Evolutionary conservation across 169 alveolate species (phyloP).

Genomic region (Cryptosporidium sp.): DNA sequence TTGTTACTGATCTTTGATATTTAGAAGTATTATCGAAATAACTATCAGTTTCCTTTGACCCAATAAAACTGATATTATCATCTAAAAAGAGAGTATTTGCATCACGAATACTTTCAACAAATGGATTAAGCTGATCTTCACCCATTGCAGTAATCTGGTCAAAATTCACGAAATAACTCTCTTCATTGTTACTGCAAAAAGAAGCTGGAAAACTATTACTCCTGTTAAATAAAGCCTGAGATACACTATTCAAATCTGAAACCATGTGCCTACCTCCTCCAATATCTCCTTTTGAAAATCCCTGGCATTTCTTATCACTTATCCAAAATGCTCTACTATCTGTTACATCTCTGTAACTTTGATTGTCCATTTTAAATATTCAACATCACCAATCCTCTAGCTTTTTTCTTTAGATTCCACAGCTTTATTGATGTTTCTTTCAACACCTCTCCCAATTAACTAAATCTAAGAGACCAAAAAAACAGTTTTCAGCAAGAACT

Average conservation of each 20-base stretch:
- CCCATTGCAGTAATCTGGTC: conserved; percentile 52
- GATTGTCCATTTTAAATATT: conserved; percentile 15
- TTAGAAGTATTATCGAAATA: conserved; percentile 41
- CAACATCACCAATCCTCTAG: conserved; percentile 16
- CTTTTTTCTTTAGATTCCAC: background rate
- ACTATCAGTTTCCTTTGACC: conserved; percentile 44
- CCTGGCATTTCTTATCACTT: background rate
- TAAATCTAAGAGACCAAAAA: background rate
- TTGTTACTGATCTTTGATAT: conserved; percentile 53
- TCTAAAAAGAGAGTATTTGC: conserved; percentile 21
- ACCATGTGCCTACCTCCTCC: conserved; percentile 8
- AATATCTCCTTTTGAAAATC: background rate
- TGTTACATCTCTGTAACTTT: conserved; percentile 23
- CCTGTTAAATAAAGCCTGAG: conserved; percentile 46
- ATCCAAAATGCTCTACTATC: conserved; percentile 10
- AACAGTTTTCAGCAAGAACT: background rate
- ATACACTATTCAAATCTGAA: background rate
- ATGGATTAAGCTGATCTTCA: conserved; percentile 24
- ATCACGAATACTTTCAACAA: conserved; percentile 15
- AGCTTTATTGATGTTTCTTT: background rate
- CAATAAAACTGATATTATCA: conserved; percentile 41
- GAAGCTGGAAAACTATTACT: conserved; percentile 70
- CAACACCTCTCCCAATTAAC: background rate
- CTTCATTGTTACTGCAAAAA: conserved; percentile 38
- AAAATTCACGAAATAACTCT: conserved; percentile 60